Base-by-base conservation (phyloP, 75 land plant genomes). In the Cupressus sempervirens region DNA sequence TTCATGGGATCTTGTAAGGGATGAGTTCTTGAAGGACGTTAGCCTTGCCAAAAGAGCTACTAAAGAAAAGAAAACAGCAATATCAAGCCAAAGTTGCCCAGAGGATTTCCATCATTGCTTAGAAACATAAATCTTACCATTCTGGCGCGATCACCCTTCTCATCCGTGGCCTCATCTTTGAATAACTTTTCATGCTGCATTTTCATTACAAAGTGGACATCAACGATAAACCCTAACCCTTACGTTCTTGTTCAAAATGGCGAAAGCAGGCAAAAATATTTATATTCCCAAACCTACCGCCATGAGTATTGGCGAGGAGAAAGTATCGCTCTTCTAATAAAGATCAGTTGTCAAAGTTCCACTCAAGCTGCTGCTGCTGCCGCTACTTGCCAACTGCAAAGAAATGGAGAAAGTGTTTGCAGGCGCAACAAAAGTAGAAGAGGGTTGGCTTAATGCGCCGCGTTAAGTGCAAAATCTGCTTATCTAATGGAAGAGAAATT, bases 71-170 rank as follows among this genome's bases (percentile, higher is more conserved):
- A 18, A 76, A 32, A 35, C 79, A 13, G 40, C 36, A 76, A 76
- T 35, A 30, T 4, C 16, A 15, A 6, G 13, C 75, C 26, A 84
- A 67, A 84, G 14, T 18, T 36, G 14, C 18, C 7, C 41, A 48
- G 34, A 40, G 34, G 40, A 20, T 23, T 62, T 23, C 7, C 4
- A 7, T 20, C 30, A 82, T 20, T 9, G 29, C 3, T 4, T 7
- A 34, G 20, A 38, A 43, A 26, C 7, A 58, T 23, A 54, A 84
- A 54, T 40, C 91, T 67, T 83, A 96, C 98, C 98, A 96, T 94
- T 84, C 98, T 90, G 81, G 98, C 98, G 12, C 98, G 94, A 80
- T 94, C 98, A 40, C 98, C 98, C 74, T 96, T 96, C 88, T 96
- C 98, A 83, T 96, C 96, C 56, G 88, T 90, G 41, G 98, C 98